Evolutionary conservation across 2,329 filamentous ascomycete genomes (phyloP), one percentile per base, ranked within the genome.

Genomic region (Fusarium tuaranense): DNA sequence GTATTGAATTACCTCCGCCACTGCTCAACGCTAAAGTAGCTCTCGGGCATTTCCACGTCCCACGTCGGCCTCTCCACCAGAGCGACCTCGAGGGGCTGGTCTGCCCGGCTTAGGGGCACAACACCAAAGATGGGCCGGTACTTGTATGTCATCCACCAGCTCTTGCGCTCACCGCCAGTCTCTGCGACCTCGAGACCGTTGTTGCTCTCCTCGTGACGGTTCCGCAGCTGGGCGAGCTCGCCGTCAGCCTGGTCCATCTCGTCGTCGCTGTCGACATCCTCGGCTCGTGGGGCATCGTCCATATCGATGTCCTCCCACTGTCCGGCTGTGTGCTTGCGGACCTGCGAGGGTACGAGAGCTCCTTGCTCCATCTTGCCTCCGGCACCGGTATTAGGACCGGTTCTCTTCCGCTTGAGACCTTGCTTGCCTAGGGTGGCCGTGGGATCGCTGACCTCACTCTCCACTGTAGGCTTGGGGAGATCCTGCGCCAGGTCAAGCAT

Each of bases 91-190:
- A 93, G 84, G 13, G 85, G 82, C 76, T 82, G 70, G 76, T 81
- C 81, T 30, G 84, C 82, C 22, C 74, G 77, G 63, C 80, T 81
- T 72, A 88, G 82, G 51, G 86, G 85, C 39, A 90, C 88, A 41
- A 92, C 84, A 64, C 95, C 97, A 71, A 99, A 87, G 77, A 99
- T 95, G n/a, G 95, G 94, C 68, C 95, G 90, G 84, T 98, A 99
- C 83, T 97, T 97, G 87, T 93, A 95, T 7, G 95, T 97, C 81
- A 92, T 91, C 94, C 95, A 98, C 84, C 86, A 89, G 71, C 82
- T 84, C 71, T 81, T 83, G 59, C 78, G 79, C 69, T 78, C 78
- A 67, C 75, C 78, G 55, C 73, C 73, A 61, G 74, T 73, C 51
- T 75, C 76, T 34, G 71, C 63, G 44, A 73, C 71, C 41, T 78